A percentile compares a stretch with the other conserved stretches of the same genome.
Evolutionary conservation across 805 yeast species (phyloP).

Genomic region (Naumovozyma baii): DNA sequence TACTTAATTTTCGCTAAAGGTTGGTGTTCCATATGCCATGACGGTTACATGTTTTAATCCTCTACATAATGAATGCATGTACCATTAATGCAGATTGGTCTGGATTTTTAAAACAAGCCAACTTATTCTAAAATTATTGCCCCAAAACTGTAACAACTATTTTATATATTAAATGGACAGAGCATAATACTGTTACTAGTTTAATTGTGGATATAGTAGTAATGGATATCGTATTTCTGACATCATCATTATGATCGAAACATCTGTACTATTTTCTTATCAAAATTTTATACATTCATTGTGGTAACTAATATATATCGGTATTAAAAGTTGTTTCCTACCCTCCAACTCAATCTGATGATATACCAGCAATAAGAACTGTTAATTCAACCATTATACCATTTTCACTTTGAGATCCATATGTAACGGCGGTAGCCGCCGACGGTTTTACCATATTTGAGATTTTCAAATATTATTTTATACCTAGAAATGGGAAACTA

Average conservation of each 20-base stretch:
- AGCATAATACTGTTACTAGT: background rate
- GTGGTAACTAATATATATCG: background rate
- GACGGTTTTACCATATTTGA: background rate
- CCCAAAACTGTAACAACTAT: background rate
- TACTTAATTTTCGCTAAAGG: background rate
- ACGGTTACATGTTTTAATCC: constrained; percentile 13
- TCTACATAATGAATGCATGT: constrained; percentile 2
- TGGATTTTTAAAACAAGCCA: background rate
- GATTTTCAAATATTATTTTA: background rate
- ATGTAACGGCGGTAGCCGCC: background rate
- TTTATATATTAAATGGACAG: background rate
- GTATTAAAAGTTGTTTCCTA: background rate
- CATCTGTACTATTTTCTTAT: constrained; percentile 17
- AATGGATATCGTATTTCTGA: constrained; percentile 2
- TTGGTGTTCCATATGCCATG: constrained; percentile 13
- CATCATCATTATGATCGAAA: constrained; percentile 2
- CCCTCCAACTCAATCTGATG: background rate
- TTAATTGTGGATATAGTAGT: background rate
- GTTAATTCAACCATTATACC: background rate
- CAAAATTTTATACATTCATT: background rate
- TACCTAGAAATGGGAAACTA: background rate
- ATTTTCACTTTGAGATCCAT: background rate
- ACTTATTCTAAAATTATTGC: background rate
- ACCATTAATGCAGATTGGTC: background rate
- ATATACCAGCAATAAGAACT: background rate